A percentile compares a stretch with the other conserved stretches of the same genome.
These are phyloP conservation scores for Saturnispora quitensis DNA, from an alignment of 805 yeast genomes.

Conservation along the genomic window DNA sequence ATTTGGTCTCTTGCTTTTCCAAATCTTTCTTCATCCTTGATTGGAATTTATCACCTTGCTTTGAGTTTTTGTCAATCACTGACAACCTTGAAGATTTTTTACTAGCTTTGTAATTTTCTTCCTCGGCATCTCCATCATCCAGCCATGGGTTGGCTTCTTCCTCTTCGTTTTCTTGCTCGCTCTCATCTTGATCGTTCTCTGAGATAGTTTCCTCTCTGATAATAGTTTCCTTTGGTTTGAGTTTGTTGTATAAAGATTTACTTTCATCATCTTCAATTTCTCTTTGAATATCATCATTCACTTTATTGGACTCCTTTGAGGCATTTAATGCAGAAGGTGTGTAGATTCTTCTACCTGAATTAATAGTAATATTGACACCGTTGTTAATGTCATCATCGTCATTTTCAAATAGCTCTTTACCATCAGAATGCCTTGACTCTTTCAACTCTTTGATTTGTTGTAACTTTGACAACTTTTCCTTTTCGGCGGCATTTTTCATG, in stretches of 20 bases:
- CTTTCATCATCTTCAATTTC: slow-evolving; percentile 46
- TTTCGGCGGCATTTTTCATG: slow-evolving; percentile 82
- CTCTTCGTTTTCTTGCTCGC: slow-evolving; percentile 7
- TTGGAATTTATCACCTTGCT: slow-evolving; percentile 39
- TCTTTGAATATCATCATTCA: slow-evolving; percentile 29
- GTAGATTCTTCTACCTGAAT: slow-evolving; percentile 75
- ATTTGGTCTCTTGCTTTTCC: slow-evolving; percentile 21
- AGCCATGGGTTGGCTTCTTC: slow-evolving; percentile 46
- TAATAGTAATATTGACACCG: slow-evolving; percentile 43
- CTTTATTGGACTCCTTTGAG: slow-evolving; percentile 28
- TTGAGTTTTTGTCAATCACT: slow-evolving; percentile 41
- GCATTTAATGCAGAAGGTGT: slow-evolving; percentile 50
- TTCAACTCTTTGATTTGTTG: slow-evolving; percentile 43
- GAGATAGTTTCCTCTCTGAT: slow-evolving; percentile 1
- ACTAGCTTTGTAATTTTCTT: slow-evolving; percentile 10
- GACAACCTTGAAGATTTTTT: slow-evolving; percentile 37
- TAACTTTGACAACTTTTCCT: slow-evolving; percentile 50
- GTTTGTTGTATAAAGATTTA: slow-evolving; percentile 34
- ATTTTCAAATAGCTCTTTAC: slow-evolving; percentile 29
- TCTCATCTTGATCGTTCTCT: slow-evolving; percentile 4
- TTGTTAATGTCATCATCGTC: slow-evolving; percentile 28
- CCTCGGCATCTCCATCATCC: slow-evolving; percentile 21
- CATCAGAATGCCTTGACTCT: slow-evolving; percentile 35
- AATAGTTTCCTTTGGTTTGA: slow-evolving; percentile 18
- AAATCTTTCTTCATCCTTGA: slow-evolving; percentile 33